Conservation (phyloP, 208 protist species). For the Trichomonas gallinae region DNA sequence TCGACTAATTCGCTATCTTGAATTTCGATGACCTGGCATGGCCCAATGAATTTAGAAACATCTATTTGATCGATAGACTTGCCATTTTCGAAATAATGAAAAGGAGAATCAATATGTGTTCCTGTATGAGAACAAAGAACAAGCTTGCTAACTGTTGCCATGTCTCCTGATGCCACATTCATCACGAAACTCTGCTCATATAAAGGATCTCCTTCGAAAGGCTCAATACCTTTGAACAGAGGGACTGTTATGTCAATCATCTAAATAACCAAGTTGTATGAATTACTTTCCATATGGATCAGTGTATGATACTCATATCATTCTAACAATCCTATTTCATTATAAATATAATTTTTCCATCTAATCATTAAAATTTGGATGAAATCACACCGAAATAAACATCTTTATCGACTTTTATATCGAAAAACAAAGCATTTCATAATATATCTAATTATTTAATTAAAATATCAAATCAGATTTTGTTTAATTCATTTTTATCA, state of each 20-base stretch:
- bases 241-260: neutral
- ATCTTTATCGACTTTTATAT: no score
- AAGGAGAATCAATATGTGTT: constrained; percentile 3
- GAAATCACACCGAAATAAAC: no score
- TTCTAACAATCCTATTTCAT: no score
- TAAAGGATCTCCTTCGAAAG: neutral
- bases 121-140: neutral
- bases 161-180: neutral
- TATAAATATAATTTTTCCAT: no score
- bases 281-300: no score
- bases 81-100: neutral
- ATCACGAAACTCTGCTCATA: neutral
- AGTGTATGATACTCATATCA: no score
- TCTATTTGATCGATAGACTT: neutral
- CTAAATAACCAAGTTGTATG: no score
- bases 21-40: neutral
- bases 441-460: no score
- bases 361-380: no score
- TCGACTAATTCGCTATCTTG: neutral
- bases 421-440: no score
- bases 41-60: neutral
- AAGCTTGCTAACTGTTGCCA: neutral
- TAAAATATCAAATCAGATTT: no score
- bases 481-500: no score
- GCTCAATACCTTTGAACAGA: neutral